These are phyloP conservation scores for Fraxinus albicans DNA, from an alignment of 305 asterid genomes.

Conservation along the genomic window DNA sequence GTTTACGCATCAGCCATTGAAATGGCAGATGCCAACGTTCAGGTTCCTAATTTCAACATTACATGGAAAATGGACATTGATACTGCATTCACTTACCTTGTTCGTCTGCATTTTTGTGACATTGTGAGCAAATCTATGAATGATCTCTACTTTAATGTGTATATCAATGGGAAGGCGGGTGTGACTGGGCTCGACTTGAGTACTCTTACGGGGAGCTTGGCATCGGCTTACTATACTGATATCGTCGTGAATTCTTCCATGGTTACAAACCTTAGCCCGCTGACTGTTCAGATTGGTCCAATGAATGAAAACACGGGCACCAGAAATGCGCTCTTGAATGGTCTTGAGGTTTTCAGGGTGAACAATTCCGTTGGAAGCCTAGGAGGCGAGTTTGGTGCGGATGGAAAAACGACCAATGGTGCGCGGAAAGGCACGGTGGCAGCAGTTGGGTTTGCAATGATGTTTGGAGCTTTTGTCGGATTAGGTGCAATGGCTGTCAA, in stretches of 20 bases:
- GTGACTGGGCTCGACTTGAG: conserved; percentile 70
- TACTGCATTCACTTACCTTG: conserved; percentile 53
- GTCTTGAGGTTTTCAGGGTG: conserved; percentile 78
- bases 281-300: conserved; percentile 74
- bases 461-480: conserved; percentile 90
- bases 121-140: conserved; percentile 74
- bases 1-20: conserved; percentile 81
- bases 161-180: conserved; percentile 60
- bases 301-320: conserved; percentile 54
- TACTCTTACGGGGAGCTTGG: conserved; percentile 49
- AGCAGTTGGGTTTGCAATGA: conserved; percentile 94
- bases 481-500: conserved; percentile 91
- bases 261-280: conserved; percentile 49
- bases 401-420: conserved; percentile 39
- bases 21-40: conserved; percentile 65
- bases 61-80: conserved; percentile 70
- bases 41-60: conserved; percentile 65
- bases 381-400: conserved; percentile 65
- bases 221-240: conserved; percentile 72
- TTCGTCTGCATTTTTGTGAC: conserved; percentile 85
- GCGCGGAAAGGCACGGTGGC: conserved; percentile 63
- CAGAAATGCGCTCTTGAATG: conserved; percentile 74
- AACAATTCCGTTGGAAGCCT: conserved; percentile 80
- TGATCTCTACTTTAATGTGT: conserved; percentile 83
- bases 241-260: conserved; percentile 64